phyloP scores from a whole-genome alignment of 129 eudicot genomes.

The Apium graveolens region DNA sequence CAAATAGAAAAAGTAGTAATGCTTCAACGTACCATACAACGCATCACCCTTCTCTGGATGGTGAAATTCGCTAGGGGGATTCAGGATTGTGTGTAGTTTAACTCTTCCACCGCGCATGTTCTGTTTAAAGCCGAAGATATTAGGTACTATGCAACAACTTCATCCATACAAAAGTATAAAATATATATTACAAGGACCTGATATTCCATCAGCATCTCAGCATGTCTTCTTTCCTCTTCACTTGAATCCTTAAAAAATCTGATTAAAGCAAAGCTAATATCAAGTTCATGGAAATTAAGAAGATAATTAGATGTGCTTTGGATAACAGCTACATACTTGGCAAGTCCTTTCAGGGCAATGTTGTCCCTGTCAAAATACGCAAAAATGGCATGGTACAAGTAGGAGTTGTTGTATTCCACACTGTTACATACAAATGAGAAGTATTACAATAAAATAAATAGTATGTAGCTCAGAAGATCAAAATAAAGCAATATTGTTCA shows the following conservation, averaged over 20 bases:
- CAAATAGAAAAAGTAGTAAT: neutral
- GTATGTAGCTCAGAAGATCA: neutral
- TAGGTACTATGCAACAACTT: neutral
- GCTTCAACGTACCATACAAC: slow-evolving; percentile 48
- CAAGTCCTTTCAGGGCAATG: slow-evolving; percentile 83
- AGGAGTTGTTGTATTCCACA: slow-evolving; percentile 87
- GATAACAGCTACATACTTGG: slow-evolving; percentile 46
- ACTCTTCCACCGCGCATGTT: slow-evolving; percentile 92
- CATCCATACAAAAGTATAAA: neutral
- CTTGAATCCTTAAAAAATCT: slow-evolving; percentile 93
- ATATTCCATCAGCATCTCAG: slow-evolving; percentile 80
- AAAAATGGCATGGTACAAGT: slow-evolving; percentile 69
- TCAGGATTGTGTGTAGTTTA: slow-evolving; percentile 39
- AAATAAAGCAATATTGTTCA: neutral
- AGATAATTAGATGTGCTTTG: neutral
- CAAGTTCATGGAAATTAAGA: neutral
- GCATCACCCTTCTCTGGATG: slow-evolving; percentile 92
- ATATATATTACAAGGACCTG: slow-evolving; percentile 33
- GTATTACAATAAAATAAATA: neutral
- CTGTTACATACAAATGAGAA: slow-evolving; percentile 30
- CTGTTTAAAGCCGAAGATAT: slow-evolving; percentile 25
- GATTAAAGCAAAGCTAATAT: slow-evolving; percentile 6
- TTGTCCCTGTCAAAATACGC: slow-evolving; percentile 94
- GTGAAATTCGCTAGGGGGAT: slow-evolving; percentile 71
- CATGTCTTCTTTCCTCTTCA: slow-evolving; percentile 89